phyloP scores from a whole-genome alignment of 106 monocot species.

The Triglochin maritima region DNA sequence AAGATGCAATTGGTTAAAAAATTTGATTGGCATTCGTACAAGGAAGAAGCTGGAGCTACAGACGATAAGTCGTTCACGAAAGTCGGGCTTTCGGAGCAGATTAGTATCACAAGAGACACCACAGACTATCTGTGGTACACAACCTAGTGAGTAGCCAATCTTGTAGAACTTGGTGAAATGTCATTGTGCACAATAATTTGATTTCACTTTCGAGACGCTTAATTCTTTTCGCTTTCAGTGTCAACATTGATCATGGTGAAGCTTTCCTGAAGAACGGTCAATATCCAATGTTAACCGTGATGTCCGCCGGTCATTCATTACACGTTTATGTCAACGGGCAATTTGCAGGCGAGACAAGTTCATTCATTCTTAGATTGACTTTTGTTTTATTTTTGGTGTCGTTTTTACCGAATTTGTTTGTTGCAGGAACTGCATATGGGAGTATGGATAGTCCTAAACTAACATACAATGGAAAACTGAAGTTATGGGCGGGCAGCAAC shows the following conservation, averaged over 20 bases:
- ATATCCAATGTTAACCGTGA: constrained; percentile 20
- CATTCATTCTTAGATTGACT: not conserved
- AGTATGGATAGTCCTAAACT: constrained; percentile 21
- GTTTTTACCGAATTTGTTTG: not conserved
- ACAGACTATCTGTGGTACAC: constrained; percentile 46
- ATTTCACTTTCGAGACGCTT: not conserved
- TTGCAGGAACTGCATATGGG: constrained; percentile 31
- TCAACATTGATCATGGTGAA: constrained; percentile 26
- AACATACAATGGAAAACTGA: constrained; percentile 17
- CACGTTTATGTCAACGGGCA: constrained; percentile 36
- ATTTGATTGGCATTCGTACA: constrained; percentile 30
- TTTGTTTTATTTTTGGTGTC: not conserved
- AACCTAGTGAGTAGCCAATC: constrained; percentile 29
- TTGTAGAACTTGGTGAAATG: not conserved
- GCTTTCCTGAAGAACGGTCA: constrained; percentile 29
- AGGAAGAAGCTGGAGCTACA: constrained; percentile 14
- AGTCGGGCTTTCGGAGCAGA: constrained; percentile 26
- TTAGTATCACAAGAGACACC: constrained; percentile 26
- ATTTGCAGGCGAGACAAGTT: constrained; percentile 13
- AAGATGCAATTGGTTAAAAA: constrained; percentile 21
- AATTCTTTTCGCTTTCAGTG: constrained; percentile 13
- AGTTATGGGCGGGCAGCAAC: constrained; percentile 44
- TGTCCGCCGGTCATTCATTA: constrained; percentile 39
- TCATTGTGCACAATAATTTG: not conserved
- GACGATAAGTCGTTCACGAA: constrained; percentile 19